phyloP scores from a whole-genome alignment of 2,329 filamentous ascomycete species.

The Bipolaris bicolor region DNA sequence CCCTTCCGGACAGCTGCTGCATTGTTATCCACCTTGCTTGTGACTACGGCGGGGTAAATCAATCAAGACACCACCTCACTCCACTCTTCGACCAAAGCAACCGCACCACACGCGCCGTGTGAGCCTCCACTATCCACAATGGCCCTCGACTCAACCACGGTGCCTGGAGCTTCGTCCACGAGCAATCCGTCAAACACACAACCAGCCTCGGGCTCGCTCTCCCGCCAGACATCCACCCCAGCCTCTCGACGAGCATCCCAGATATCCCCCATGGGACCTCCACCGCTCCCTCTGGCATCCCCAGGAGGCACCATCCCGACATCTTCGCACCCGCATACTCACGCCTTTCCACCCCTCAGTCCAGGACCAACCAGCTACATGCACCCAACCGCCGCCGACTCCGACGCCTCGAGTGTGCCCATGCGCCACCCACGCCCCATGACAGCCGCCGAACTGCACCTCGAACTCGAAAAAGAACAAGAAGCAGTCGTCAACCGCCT shows the following conservation, averaged over 20 bases:
- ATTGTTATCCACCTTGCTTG: constrained; percentile 5
- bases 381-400: constrained; percentile 24
- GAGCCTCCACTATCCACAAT: constrained; percentile 39
- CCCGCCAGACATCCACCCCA: constrained; percentile 33
- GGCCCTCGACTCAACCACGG: constrained; percentile 58
- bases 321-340: constrained; percentile 33
- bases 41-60: constrained; percentile 15
- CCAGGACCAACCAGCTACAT: constrained; percentile 36
- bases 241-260: constrained; percentile 49
- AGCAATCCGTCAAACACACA: constrained; percentile 26
- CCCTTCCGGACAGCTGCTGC: background rate
- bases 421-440: constrained; percentile 85
- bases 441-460: constrained; percentile 86
- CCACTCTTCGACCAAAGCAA: constrained; percentile 3
- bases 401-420: constrained; percentile 63
- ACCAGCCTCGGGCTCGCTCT: constrained; percentile 35
- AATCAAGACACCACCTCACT: background rate
- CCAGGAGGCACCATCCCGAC: constrained; percentile 40
- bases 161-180: constrained; percentile 48
- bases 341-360: constrained; percentile 45
- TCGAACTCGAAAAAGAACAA: constrained; percentile 92
- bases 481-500: constrained; percentile 94
- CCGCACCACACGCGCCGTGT: constrained; percentile 15
- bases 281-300: constrained; percentile 50
- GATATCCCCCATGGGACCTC: constrained; percentile 55